Percentiles rank a stretch among this genome's conserved stretches.
phyloP scores from a whole-genome alignment of 805 yeast species.

The Kodamaea leandrae region DNA sequence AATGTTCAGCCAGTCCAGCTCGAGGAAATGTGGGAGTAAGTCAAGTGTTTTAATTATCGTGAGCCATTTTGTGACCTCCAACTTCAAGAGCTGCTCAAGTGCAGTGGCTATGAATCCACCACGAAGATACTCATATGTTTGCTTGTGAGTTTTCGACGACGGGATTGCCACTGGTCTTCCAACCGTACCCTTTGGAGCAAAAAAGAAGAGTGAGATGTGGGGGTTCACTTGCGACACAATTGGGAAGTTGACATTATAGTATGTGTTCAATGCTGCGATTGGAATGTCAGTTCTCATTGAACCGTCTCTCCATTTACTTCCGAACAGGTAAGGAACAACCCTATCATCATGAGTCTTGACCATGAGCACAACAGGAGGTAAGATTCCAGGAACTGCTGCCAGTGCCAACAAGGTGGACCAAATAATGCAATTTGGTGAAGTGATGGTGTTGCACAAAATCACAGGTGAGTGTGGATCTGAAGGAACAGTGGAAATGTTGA shows the following conservation, averaged over 20 bases:
- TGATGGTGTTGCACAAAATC: slow-evolving; percentile 69
- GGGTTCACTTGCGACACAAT: slow-evolving; percentile 83
- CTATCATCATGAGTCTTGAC: slow-evolving; percentile 46
- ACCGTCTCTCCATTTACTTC: slow-evolving; percentile 78
- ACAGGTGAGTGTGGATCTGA: slow-evolving; percentile 81
- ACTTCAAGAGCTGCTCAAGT: slow-evolving; percentile 62
- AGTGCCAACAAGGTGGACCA: slow-evolving; percentile 78
- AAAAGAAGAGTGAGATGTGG: slow-evolving; percentile 71
- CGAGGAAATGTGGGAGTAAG: slow-evolving; percentile 62
- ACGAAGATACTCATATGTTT: slow-evolving; percentile 46
- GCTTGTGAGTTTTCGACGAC: slow-evolving; percentile 38
- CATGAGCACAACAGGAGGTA: slow-evolving; percentile 78
- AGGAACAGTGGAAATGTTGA: slow-evolving; percentile 77
- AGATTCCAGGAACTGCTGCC: slow-evolving; percentile 79
- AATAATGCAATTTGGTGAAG: slow-evolving; percentile 78
- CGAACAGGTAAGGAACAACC: slow-evolving; percentile 67
- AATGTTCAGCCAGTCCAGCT: slow-evolving; percentile 78
- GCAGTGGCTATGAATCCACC: slow-evolving; percentile 80
- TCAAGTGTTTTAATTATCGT: slow-evolving; percentile 64
- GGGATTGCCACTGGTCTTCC: slow-evolving; percentile 70
- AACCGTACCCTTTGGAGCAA: slow-evolving; percentile 75
- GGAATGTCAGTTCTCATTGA: slow-evolving; percentile 78
- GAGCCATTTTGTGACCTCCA: slow-evolving; percentile 77
- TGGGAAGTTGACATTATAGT: slow-evolving; percentile 72
- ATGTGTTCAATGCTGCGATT: slow-evolving; percentile 65